phyloP scores from a whole-genome alignment of 1,284 basidiomycete genomes.

The Cutaneotrichosporon sp. region DNA sequence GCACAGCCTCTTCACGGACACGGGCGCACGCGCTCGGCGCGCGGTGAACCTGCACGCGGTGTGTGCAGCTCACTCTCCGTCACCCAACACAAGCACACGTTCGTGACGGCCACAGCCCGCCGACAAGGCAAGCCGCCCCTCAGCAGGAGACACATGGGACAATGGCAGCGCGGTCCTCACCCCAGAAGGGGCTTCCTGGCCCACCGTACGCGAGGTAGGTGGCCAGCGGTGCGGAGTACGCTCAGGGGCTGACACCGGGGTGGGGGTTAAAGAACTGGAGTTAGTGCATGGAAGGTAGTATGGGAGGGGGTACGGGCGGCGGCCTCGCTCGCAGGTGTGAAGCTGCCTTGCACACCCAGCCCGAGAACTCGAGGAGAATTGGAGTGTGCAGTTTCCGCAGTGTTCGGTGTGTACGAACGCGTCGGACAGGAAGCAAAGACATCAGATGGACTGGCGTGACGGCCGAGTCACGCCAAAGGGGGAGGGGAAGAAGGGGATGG shows the following conservation, averaged over 20 bases:
- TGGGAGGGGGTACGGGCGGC: too few relatives aligned
- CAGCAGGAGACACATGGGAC: background rate
- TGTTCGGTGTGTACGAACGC: too few relatives aligned
- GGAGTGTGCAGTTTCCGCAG: too few relatives aligned
- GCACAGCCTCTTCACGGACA: conserved; percentile 12
- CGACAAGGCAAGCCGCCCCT: conserved; percentile 14
- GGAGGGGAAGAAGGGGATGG: too few relatives aligned
- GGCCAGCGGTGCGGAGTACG: conserved; percentile 23
- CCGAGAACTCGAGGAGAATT: too few relatives aligned
- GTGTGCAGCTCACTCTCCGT: background rate
- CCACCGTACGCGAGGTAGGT: background rate
- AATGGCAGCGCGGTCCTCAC: conserved; percentile 20
- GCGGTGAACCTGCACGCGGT: background rate
- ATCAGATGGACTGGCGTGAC: too few relatives aligned
- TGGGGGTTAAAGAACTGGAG: conserved; percentile 20
- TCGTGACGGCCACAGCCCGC: conserved; percentile 6
- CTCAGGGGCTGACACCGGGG: conserved; percentile 20
- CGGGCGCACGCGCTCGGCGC: conserved; percentile 1
- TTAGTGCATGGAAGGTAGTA: conserved; percentile 3
- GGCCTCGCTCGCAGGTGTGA: too few relatives aligned
- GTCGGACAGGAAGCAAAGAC: too few relatives aligned
- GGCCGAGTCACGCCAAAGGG: too few relatives aligned
- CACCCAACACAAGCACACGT: background rate
- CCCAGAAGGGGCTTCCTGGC: conserved; percentile 15
- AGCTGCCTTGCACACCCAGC: too few relatives aligned